A percentile compares a stretch with the other conserved stretches of the same genome.
phyloP scores from a whole-genome alignment of 495 filamentous ascomycete genomes.

The Trypethelium eluteriae region DNA sequence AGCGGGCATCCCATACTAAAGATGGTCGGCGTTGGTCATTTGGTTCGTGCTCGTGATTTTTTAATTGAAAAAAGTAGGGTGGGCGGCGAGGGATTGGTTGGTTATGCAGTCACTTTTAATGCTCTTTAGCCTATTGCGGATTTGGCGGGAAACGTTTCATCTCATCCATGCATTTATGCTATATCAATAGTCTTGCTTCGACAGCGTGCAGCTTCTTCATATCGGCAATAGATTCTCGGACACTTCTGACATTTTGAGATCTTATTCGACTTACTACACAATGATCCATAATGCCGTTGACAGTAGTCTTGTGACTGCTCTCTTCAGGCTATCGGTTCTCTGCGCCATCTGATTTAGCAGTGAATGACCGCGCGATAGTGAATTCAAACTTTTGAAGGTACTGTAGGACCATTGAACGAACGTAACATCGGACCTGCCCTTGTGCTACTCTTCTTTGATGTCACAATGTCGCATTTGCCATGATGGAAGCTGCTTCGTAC shows the following conservation, averaged over 20 bases:
- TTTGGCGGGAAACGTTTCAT: neutral
- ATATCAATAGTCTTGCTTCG: neutral
- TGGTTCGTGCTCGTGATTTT: neutral
- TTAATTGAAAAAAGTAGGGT: too few relatives aligned
- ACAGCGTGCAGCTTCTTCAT: neutral
- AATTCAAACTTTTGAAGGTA: too few relatives aligned
- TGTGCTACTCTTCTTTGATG: neutral
- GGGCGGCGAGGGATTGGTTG: neutral
- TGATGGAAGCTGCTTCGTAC: constrained; percentile 11
- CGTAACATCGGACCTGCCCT: too few relatives aligned
- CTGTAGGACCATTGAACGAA: too few relatives aligned
- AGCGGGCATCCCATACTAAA: neutral
- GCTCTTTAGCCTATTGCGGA: constrained; percentile 2
- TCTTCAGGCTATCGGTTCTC: too few relatives aligned
- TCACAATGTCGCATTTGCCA: neutral
- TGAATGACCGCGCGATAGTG: too few relatives aligned
- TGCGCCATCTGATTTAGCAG: too few relatives aligned
- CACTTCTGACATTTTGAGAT: neutral
- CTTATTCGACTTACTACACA: neutral
- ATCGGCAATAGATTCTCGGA: neutral
- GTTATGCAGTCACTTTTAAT: neutral
- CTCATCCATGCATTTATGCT: neutral
- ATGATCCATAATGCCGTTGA: too few relatives aligned
- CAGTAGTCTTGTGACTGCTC: too few relatives aligned
- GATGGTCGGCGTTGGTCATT: neutral